A percentile compares a stretch with the other conserved stretches of the same genome.
phyloP scores from a whole-genome alignment of 306 rosid genomes.

The Sicyos baderoa region DNA sequence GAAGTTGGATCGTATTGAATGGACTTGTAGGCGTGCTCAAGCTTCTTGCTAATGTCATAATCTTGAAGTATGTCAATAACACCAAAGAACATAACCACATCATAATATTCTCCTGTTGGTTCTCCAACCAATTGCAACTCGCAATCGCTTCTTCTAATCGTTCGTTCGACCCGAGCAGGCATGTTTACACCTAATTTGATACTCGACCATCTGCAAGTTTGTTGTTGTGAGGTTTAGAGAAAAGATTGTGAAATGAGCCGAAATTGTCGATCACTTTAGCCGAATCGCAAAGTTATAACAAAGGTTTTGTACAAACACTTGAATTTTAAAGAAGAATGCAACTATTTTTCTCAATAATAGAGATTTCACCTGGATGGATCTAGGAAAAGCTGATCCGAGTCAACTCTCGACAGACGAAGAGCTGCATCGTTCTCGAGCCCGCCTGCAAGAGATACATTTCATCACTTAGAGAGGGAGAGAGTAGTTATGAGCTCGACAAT shows the following conservation, averaged over 20 bases:
- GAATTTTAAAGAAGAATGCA: not conserved
- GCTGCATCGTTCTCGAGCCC: slow-evolving; percentile 41
- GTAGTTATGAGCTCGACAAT: not conserved
- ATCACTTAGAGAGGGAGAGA: not conserved
- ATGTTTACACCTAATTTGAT: slow-evolving; percentile 54
- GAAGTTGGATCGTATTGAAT: slow-evolving; percentile 82
- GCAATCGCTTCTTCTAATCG: slow-evolving; percentile 45
- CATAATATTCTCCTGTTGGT: slow-evolving; percentile 72
- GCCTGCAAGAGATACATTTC: slow-evolving; percentile 25
- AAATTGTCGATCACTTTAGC: not conserved
- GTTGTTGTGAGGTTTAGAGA: not conserved
- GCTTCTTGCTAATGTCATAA: slow-evolving; percentile 96
- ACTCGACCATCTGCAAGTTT: slow-evolving; percentile 56
- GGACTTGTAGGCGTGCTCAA: slow-evolving; percentile 95
- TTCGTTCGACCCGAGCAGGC: slow-evolving; percentile 72
- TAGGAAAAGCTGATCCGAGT: slow-evolving; percentile 51
- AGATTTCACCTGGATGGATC: slow-evolving; percentile 61
- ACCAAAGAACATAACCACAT: slow-evolving; percentile 64
- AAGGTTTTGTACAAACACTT: not conserved
- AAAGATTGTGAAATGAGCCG: not conserved
- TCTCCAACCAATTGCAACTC: slow-evolving; percentile 67
- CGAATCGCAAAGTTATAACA: not conserved
- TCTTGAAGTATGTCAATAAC: slow-evolving; percentile 95
- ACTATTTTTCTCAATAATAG: slow-evolving; percentile 1
- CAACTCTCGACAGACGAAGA: slow-evolving; percentile 40